Evolutionary conservation across 192 early-diverging fungal genomes (phyloP), one percentile per base, ranked within the genome.

Genomic region (Gigaspora rosea): DNA sequence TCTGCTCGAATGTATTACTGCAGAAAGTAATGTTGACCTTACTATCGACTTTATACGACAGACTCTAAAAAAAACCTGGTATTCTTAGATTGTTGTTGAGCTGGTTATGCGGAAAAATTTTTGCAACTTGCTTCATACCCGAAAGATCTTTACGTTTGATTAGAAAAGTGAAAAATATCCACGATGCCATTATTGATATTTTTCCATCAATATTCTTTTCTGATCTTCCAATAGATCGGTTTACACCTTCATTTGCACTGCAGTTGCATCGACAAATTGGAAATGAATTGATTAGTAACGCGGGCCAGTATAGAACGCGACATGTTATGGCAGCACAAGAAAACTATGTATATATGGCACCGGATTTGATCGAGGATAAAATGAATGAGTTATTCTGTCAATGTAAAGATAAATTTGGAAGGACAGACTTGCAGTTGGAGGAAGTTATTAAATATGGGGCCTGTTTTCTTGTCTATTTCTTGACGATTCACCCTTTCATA

Each of bases 291-390:
- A 73, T 73, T 59, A 57, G 22, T 20, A 59, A 73, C n/a, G 71
- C 35, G 4, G 71, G 71, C 36, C 71, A 48, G 56, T 73, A 73
- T 36, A 73, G 71, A 73, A 73, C 57, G 71, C 12, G 18, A 73
- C 18, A 57, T 22, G 71, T 73, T 73, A 73, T 73, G 71, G 54
- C 54, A 7, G 56, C 33, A 36, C 71, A 73, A 35, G 54, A 73
- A 32, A 73, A 73, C 52, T 73, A 41, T 32, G 71, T 73, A 57
- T 73, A 73, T 73, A n/a, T 73, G 12, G 71, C 71, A 73, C 71
- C 71, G 52, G 52, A 73, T 73, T 73, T 73, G 54, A 73, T 73
- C 20, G 35, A 73, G 50, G 50, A 58, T 33, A 73, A 32, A 73
- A 73, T 73, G 27, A 47, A 73, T n/a, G 71, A 58, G 50, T 35